Base-by-base conservation (phyloP, 2,329 filamentous ascomycete species). In the Fusarium udum region DNA sequence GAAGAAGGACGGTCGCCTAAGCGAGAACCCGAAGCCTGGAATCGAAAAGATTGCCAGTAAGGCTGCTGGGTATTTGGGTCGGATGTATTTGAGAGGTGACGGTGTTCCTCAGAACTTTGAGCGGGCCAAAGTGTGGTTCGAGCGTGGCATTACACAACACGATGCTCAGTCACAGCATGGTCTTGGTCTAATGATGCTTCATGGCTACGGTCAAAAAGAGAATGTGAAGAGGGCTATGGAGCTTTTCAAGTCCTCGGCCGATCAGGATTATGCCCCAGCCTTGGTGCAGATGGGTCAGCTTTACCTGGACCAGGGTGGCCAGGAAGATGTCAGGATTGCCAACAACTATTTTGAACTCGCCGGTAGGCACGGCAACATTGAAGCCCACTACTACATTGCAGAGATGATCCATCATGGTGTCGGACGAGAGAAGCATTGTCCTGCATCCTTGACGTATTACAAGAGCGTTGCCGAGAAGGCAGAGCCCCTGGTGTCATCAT, bases 331-430 rank as follows among this genome's bases (percentile, higher is more conserved):
- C n/a, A 84, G 88, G 10, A 91, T 92, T 2, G 95, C 95, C 6
- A 92, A 91, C 67, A 91, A 92, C 74, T 97, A 97, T 80, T 97
- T 98, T 77, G 95, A 97, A 78, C 87, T 95, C 53, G 95, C 95
- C 10, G 92, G 92, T 45, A 87, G 93, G 31, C 94, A 94, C 79
- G 92, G 92, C 20, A 93, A 95, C 78, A 92, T 97, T 70, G 95
- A 97, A 82, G 93, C 95, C 1, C 94, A 93, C 79, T 98, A 97
- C 83, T 97, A 97, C 80, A 89, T 98, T 8, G 95, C 94, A 4
- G 95, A 98, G 82, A 90, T 97, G 85, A 92, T 91, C 31, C 90
- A 95, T 75, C 89, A 93, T 71, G 95, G 93, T 1, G 88, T 97
- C 36, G 94, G 93, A 10, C 88, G 93, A 40, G 93, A 97, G 73